Evolutionary conservation across 768 basidiomycete genomes (phyloP).

Genomic region (Serpula lacrymans): DNA sequence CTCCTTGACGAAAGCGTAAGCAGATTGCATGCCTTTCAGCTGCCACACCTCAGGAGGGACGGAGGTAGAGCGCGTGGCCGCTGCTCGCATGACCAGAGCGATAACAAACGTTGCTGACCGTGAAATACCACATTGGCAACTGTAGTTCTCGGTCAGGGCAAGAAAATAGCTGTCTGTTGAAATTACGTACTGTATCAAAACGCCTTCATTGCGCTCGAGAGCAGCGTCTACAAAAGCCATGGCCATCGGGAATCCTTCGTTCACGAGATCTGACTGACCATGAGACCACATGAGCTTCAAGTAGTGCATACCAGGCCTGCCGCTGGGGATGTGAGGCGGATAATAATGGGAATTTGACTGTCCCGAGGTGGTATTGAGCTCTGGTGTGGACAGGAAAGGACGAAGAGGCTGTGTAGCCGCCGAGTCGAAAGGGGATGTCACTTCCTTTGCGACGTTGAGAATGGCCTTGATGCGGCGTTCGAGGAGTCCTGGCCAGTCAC

Average conservation of each 20-base stretch:
- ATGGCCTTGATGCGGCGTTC: conserved; percentile 75
- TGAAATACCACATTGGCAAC: conserved; percentile 93
- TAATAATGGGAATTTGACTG: conserved; percentile 52
- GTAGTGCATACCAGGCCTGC: conserved; percentile 80
- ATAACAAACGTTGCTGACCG: conserved; percentile 88
- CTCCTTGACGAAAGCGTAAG: conserved; percentile 86
- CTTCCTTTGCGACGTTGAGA: conserved; percentile 93
- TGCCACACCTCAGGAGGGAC: conserved; percentile 77
- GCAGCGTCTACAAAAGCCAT: conserved; percentile 82
- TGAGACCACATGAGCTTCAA: conserved; percentile 92
- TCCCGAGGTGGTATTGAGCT: conserved; percentile 41
- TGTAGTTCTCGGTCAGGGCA: conserved; percentile 29
- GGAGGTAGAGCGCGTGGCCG: conserved; percentile 58
- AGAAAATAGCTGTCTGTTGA: conserved; percentile 10
- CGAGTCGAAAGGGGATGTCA: conserved; percentile 65
- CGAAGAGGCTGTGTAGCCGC: conserved; percentile 47
- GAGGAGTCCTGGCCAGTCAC: conserved; percentile 70
- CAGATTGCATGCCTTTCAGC: conserved; percentile 84
- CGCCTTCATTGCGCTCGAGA: conserved; percentile 69
- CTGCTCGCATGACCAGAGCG: conserved; percentile 92
- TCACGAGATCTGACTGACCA: conserved; percentile 86
- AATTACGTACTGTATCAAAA: conserved; percentile 77
- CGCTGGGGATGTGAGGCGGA: conserved; percentile 61
- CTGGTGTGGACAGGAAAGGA: conserved; percentile 64
- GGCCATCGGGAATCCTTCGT: conserved; percentile 71